Evolutionary conservation across 2,329 filamentous ascomycete genomes (phyloP).

Genomic region (Cercospora sp.): DNA sequence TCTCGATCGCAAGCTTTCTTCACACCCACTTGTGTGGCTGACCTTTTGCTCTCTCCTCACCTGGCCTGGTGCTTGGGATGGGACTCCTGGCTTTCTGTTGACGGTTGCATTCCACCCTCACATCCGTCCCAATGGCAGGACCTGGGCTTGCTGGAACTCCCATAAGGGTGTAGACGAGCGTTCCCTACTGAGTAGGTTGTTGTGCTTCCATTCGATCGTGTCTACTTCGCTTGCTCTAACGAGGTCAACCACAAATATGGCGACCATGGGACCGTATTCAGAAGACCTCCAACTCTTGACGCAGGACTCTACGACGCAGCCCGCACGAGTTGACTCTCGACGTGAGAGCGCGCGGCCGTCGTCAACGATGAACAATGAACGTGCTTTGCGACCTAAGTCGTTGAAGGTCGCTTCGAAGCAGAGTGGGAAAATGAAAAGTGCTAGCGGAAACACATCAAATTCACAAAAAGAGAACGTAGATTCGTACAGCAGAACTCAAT

Average conservation of each 20-base stretch:
- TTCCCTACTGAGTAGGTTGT: neutral
- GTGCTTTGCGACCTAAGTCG: neutral
- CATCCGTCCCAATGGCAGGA: conserved; percentile 23
- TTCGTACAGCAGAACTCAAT: neutral
- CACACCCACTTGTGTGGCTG: neutral
- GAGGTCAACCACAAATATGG: neutral
- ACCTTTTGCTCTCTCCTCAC: neutral
- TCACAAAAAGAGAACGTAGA: neutral
- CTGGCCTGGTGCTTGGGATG: conserved; percentile 18
- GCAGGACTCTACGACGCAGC: neutral
- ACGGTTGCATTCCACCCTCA: conserved; percentile 37
- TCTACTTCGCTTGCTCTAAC: too few relatives aligned
- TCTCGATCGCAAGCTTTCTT: neutral
- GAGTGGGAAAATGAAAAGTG: neutral
- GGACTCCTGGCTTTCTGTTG: conserved; percentile 29
- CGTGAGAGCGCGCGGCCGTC: neutral
- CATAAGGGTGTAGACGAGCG: too few relatives aligned
- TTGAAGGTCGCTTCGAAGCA: neutral
- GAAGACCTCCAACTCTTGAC: neutral
- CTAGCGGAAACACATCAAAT: neutral
- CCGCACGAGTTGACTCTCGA: neutral
- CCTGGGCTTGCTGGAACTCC: too few relatives aligned
- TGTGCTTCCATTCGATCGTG: neutral
- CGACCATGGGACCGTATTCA: neutral
- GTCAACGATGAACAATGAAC: neutral